Base-by-base conservation (phyloP, 2,329 filamentous ascomycete genomes). In the Saccharata proteae region DNA sequence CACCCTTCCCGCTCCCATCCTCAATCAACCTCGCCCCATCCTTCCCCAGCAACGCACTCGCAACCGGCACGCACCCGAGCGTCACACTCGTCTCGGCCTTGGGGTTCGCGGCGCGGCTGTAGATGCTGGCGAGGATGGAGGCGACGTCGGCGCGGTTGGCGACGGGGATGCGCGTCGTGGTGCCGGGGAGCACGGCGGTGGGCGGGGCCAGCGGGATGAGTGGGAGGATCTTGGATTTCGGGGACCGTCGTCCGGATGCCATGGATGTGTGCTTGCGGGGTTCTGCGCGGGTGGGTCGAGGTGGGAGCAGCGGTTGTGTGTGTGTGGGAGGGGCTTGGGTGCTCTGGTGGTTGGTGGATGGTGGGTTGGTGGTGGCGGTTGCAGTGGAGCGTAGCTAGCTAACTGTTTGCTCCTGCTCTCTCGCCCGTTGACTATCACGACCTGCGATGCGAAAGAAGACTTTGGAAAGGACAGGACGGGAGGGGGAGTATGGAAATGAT, bases 61-160 rank as follows among this genome's bases (percentile, higher is more conserved):
- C 77, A 38, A 94, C 65, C 13, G 90, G 90, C 33, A 96, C 76
- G 54, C 88, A 96, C 32, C 80, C 84, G 42, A 96, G 77, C 6
- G 81, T 77, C 43, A 93, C 74, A 43, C 74, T 67, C 16, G 74
- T 71, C 42, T 77, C 65, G 2, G 64, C 71, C 46, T 76, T 77
- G 15, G 64, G 59, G 23, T 73, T 71, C 19, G 80, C 67, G 16
- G 77, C 77, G 43, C 77, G 75, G 47, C 80, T 80, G 58, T 93
- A 88, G 38, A 93, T 73, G 44, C 79, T 77, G 13, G 85, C 81
- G 35, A 98, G 74, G 26, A 96, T 72, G 30, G 88, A 81, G 32
- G 84, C 79, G 43, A 96, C 79, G 57, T 96, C 90, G 43, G 83
- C 76, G 30, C 88, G 82, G 55, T 78, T 77, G 23, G 78, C 74